Evolutionary conservation across 2,329 filamentous ascomycete genomes (phyloP).

Genomic region (Monosporascus sp.): DNA sequence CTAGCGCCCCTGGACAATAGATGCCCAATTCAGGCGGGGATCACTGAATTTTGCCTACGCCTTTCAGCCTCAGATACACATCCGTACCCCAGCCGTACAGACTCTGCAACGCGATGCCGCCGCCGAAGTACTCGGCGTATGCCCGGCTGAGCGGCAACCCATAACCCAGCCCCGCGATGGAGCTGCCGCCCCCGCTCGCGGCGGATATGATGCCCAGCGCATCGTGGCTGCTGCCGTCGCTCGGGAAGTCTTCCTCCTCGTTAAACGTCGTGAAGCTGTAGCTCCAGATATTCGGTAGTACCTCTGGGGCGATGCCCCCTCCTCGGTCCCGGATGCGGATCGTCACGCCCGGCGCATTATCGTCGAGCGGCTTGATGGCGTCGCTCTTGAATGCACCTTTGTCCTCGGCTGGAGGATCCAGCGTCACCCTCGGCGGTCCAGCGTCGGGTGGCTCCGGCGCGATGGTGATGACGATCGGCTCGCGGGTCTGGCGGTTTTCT

Average conservation of each 20-base stretch:
- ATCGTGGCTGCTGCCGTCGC: conserved; percentile 48
- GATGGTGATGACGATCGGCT: conserved; percentile 89
- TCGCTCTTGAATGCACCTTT: conserved; percentile 38
- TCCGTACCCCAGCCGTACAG: conserved; percentile 86
- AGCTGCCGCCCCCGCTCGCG: conserved; percentile 67
- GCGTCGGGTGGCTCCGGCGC: conserved; percentile 56
- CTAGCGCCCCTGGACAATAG: no score
- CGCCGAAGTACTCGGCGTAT: conserved; percentile 97
- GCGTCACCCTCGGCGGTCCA: conserved; percentile 23
- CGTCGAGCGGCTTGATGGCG: conserved; percentile 52
- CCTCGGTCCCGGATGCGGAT: conserved; percentile 95
- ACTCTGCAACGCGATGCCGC: conserved; percentile 91
- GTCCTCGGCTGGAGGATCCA: conserved; percentile 31
- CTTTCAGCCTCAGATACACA: conserved; percentile 61
- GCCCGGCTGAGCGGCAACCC: conserved; percentile 84
- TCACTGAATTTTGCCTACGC: conserved; percentile 50
- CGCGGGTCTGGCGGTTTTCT: conserved; percentile 71
- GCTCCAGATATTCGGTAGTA: conserved; percentile 85
- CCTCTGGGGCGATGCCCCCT: conserved; percentile 81
- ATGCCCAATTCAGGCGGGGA: not conserved
- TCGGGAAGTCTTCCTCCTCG: conserved; percentile 50
- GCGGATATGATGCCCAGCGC: conserved; percentile 72
- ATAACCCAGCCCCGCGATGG: conserved; percentile 90
- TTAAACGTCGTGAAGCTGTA: conserved; percentile 96
- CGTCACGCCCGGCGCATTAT: conserved; percentile 76